A percentile compares a stretch with the other conserved stretches of the same genome.
Evolutionary conservation across 139 green algal species (phyloP).

Genomic region (Chlorella sp.): DNA sequence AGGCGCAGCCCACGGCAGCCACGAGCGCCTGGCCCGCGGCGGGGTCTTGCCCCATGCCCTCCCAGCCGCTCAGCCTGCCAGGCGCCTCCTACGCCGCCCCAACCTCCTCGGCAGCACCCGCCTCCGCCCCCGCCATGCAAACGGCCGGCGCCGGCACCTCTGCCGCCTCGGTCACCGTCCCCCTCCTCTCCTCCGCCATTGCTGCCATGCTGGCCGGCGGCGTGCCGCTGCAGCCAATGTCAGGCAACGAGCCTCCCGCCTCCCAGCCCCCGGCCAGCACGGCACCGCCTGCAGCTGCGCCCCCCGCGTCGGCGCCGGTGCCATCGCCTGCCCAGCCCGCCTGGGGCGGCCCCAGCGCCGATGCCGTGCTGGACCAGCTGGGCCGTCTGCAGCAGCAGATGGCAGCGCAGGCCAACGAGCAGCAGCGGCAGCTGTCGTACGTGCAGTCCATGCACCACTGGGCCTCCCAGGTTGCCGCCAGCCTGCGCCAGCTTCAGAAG

Average conservation of each 20-base stretch:
- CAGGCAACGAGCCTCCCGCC: neutral
- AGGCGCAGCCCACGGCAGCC: neutral
- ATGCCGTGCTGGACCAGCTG: neutral
- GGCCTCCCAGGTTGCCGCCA: constrained; percentile 29
- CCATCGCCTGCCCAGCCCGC: neutral
- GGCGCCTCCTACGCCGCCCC: too few species aligned
- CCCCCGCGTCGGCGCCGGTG: neutral
- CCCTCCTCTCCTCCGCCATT: constrained; percentile 16
- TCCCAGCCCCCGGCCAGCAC: neutral
- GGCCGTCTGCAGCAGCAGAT: constrained; percentile 24
- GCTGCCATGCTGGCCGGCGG: constrained; percentile 26
- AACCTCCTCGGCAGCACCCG: neutral
- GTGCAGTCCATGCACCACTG: constrained; percentile 47
- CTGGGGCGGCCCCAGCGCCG: neutral
- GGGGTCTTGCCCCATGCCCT: neutral
- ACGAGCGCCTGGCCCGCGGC: neutral
- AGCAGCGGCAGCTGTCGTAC: constrained; percentile 26
- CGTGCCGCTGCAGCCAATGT: neutral
- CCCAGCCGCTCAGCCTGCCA: neutral
- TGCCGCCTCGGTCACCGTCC: neutral
- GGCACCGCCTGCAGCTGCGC: constrained; percentile 2
- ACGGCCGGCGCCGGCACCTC: neutral
- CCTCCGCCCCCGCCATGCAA: neutral
- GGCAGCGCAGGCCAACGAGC: constrained; percentile 25
- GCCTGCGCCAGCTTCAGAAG: constrained; percentile 24